Base-by-base conservation (phyloP, 352 stramenopile genomes). In the Globisporangium parvum region DNA sequence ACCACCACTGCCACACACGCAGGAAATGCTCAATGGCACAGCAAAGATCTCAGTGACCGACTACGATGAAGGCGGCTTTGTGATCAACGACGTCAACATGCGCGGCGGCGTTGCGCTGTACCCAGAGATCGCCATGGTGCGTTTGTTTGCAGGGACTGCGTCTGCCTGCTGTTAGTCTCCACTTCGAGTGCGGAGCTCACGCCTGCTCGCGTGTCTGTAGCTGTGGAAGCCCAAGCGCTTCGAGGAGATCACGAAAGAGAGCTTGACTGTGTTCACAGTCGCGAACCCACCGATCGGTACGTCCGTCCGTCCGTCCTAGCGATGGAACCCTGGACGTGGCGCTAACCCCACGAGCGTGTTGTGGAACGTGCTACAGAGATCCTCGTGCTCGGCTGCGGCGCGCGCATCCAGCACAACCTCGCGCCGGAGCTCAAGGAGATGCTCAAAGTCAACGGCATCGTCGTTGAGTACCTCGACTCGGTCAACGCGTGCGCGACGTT, bases 401-500 rank as follows among this genome's bases (percentile, higher is more conserved):
- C 72, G 20, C 69, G 71, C 47, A 87, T 92, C 53, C 71, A 76
- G 47, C 73, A 77, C 58, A 66, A 73, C 42, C 61, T 94, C n/a
- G 64, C 65, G 24, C 69, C 80, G 14, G 65, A 80, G 37, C 45
- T 89, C 51, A 86, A 88, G 47, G 64, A 92, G 33, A 78, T 88
- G 57, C 73, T 94, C 55, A 92, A 90, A 59, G 65, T 78, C 41
- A 84, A 91, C 49, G 84, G 84, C 50, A 91, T 94, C 54, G 84
- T 94, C 24, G 78, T 94, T 26, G 84, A 94, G 62, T 92, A 91
- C 60, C 44, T 91, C 39, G 84, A 94, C 68, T 89, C 81, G 33
- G 66, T 87, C 46, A 92, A 93, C 55, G 85, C 86, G 12, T 92
- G 86, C 52, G 81, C 85, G 45, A 96, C 85, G n/a, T 96, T 94